Evolutionary conservation across 305 asterid genomes (phyloP).

Genomic region (Salvia sclarea): DNA sequence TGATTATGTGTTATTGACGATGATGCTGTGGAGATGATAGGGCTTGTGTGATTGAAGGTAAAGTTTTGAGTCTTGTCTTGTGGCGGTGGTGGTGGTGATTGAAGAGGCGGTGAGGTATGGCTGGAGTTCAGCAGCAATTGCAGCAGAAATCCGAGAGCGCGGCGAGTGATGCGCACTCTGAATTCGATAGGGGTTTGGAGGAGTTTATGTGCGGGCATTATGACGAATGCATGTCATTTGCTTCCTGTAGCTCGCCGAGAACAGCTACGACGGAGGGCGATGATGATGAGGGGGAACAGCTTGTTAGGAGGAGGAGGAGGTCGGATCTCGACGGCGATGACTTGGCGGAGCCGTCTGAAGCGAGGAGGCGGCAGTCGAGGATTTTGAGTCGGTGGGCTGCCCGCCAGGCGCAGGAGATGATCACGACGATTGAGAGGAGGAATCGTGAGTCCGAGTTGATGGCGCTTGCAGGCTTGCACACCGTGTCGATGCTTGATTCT

Average conservation of each 20-base stretch:
- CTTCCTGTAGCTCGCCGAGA: constrained; percentile 77
- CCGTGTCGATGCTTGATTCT: constrained; percentile 85
- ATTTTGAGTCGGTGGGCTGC: constrained; percentile 91
- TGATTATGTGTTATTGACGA: constrained; percentile 16
- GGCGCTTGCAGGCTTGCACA: constrained; percentile 87
- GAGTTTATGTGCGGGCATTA: constrained; percentile 74
- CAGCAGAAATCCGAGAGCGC: constrained; percentile 75
- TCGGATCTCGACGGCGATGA: constrained; percentile 87
- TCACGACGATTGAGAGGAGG: constrained; percentile 87
- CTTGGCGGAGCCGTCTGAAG: constrained; percentile 85
- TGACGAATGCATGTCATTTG: constrained; percentile 76
- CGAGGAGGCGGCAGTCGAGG: constrained; percentile 80
- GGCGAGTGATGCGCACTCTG: constrained; percentile 50
- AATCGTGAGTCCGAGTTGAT: constrained; percentile 85
- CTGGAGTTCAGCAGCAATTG: constrained; percentile 61
- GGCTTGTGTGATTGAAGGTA: constrained; percentile 28
- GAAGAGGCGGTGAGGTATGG: constrained; percentile 45
- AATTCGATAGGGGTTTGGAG: constrained; percentile 74
- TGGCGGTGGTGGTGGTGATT: constrained; percentile 24
- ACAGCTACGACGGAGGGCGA: constrained; percentile 62
- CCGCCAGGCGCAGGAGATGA: constrained; percentile 88
- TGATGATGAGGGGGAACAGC: constrained; percentile 72
- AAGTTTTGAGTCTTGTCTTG: constrained; percentile 28
- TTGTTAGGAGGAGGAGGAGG: constrained; percentile 77
- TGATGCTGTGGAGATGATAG: constrained; percentile 31